Evolutionary conservation across 345 rosid species (phyloP).

Genomic region (Arabidopsis suecica): DNA sequence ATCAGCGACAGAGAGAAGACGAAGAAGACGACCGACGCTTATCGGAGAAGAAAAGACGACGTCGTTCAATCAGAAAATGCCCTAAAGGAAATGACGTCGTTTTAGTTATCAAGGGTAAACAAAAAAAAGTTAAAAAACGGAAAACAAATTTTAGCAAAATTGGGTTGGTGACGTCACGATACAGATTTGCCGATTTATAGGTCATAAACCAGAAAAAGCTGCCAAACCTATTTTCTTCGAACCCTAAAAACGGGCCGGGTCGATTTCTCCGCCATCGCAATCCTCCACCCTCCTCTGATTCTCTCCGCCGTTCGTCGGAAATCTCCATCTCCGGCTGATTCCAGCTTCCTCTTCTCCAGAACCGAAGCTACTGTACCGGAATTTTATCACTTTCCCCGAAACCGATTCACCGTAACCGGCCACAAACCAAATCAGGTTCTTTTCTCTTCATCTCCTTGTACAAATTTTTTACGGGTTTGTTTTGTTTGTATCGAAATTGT

Average conservation of each 20-base stretch:
- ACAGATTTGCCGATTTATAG: constrained; percentile 22
- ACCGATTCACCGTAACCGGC: constrained; percentile 45
- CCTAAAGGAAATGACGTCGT: constrained; percentile 12
- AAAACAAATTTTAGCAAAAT: constrained; percentile 34
- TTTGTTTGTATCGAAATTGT: neutral
- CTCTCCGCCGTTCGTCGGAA: constrained; percentile 20
- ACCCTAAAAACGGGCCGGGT: constrained; percentile 41
- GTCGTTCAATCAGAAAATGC: neutral
- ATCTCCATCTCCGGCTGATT: constrained; percentile 13
- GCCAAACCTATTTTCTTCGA: constrained; percentile 37
- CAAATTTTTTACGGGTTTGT: neutral
- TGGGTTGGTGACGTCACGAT: constrained; percentile 28
- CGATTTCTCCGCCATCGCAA: constrained; percentile 28
- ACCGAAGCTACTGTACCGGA: constrained; percentile 33
- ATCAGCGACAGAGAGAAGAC: constrained; percentile 10
- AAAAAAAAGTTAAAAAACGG: constrained; percentile 5
- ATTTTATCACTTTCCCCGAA: constrained; percentile 26
- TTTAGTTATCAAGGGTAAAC: neutral
- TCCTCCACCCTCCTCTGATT: neutral
- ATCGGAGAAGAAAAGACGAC: neutral
- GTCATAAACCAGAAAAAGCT: constrained; percentile 44
- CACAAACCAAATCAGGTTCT: constrained; percentile 39
- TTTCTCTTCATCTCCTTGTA: neutral
- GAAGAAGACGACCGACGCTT: constrained; percentile 9
- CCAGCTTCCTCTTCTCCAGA: constrained; percentile 6